Evolutionary conservation across 1,284 basidiomycete genomes (phyloP), one percentile per base, ranked within the genome.

Genomic region (Grifola frondosa): DNA sequence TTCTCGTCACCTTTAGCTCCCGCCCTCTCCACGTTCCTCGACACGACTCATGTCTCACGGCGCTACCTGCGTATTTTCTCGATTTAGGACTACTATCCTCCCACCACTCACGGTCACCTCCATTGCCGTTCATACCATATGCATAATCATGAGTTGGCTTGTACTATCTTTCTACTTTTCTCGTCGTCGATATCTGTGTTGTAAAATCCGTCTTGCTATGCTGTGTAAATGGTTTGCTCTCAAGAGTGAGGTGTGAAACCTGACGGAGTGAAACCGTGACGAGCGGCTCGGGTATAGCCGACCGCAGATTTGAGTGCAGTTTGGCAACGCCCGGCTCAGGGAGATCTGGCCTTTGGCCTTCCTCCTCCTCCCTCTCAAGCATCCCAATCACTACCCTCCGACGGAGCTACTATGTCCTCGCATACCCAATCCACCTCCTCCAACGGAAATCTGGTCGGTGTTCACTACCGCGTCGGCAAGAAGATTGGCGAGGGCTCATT

Each of bases 401-500:
- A 74, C 45, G 74, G 74, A 33, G 74, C 75, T 37, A 77, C 80
- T 62, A 72, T 88, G 62, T 52, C 62, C 40, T 53, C 56, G 59
- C 81, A 84, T 62, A 73, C 75, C 32, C 73, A 77, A 30, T 75
- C 79, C 50, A 73, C 74, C 29, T 65, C 78, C 29, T 71, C 76
- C 32, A 75, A 75, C 35, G 81, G 79, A 63, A 79, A 81, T 57
- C 77, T 63, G 60, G 86, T 89, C 55, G 86, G 87, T 47, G 80
- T 85, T 23, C 89, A 93, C 69, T 93, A 90, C 69, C 78, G 88
- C 40, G 88, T 91, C 32, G 89, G 89, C 61, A 84, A 84, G 72
- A 91, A 85, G 74, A 85, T 87, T 60, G 84, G 84, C 53, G 84
- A 87, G 64, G 92, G 92, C 51, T 92, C 88, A 24, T 97, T 97